Evolutionary conservation across 1,284 basidiomycete genomes (phyloP).

Genomic region (Mycosarcoma maydis): DNA sequence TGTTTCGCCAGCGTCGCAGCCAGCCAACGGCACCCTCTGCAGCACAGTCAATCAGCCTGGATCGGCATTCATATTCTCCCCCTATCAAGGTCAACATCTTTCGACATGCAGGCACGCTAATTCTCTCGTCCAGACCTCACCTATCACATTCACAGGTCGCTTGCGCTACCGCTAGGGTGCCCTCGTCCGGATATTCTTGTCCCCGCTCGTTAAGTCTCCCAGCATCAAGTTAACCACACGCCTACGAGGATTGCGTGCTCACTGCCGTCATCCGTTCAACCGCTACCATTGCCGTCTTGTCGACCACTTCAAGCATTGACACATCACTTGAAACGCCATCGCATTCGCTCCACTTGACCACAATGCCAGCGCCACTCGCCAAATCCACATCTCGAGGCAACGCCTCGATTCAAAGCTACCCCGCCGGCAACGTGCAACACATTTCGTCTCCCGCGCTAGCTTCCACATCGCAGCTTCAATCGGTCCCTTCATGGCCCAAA

Average conservation of each 20-base stretch:
- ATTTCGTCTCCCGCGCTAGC: slow-evolving; percentile 18
- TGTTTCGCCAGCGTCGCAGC: too few relatives aligned
- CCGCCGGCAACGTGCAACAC: slow-evolving; percentile 18
- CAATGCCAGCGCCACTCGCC: slow-evolving; percentile 40
- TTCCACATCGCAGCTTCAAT: slow-evolving; percentile 42
- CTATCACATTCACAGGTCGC: slow-evolving; percentile 4
- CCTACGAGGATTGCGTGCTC: too few relatives aligned
- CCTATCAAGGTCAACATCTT: neutral
- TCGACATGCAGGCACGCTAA: slow-evolving; percentile 25
- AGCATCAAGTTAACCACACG: neutral
- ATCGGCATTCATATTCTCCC: too few relatives aligned
- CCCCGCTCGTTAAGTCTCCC: neutral
- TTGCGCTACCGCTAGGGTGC: too few relatives aligned
- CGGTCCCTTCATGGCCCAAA: slow-evolving; percentile 41
- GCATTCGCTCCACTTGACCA: too few relatives aligned
- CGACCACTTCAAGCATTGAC: neutral
- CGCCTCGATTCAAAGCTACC: slow-evolving; percentile 42
- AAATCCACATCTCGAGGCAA: slow-evolving; percentile 37
- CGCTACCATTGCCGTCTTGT: neutral
- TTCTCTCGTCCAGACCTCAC: slow-evolving; percentile 4
- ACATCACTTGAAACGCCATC: neutral
- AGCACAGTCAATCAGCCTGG: too few relatives aligned
- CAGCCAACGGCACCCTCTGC: too few relatives aligned
- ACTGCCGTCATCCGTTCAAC: too few relatives aligned
- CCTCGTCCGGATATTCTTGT: too few relatives aligned